Conservation (phyloP, 2,329 filamentous ascomycete species). For the Fusarium sp. region DNA sequence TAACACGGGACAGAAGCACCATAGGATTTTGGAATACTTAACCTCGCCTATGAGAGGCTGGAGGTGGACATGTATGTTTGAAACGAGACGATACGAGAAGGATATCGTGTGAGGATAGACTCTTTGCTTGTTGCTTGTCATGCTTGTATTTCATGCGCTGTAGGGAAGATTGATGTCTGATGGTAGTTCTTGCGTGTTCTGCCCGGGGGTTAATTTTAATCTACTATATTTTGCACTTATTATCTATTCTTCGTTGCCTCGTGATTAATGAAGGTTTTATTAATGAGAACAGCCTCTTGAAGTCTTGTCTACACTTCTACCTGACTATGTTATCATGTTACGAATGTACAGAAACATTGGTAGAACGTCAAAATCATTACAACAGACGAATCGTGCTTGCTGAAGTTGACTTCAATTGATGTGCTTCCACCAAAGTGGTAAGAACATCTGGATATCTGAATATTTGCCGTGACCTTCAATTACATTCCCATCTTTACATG, state of each 20-base stretch:
- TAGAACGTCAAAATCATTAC: no score
- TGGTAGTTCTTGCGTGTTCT: constrained; percentile 16
- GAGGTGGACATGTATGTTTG: constrained; percentile 31
- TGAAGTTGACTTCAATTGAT: no score
- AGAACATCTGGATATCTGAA: no score
- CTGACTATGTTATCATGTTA: neutral
- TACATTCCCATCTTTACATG: no score
- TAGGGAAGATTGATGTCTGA: constrained; percentile 28
- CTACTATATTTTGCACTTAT: constrained; percentile 15
- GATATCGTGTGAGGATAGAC: constrained; percentile 37
- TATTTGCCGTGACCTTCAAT: no score
- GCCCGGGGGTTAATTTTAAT: constrained; percentile 38
- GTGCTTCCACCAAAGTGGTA: no score
- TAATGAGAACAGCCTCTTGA: neutral
- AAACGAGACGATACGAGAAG: constrained; percentile 18
- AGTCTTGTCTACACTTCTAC: neutral
- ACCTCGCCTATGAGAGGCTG: constrained; percentile 10
- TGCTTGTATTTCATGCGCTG: constrained; percentile 6
- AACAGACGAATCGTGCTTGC: no score
- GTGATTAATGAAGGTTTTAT: neutral
- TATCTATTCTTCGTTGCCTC: neutral
- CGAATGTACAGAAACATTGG: no score
- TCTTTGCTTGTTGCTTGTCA: constrained; percentile 21
- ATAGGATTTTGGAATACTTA: constrained; percentile 20
- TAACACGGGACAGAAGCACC: constrained; percentile 39